phyloP scores from a whole-genome alignment of 2,329 filamentous ascomycete species.

The Monilinia polystroma region DNA sequence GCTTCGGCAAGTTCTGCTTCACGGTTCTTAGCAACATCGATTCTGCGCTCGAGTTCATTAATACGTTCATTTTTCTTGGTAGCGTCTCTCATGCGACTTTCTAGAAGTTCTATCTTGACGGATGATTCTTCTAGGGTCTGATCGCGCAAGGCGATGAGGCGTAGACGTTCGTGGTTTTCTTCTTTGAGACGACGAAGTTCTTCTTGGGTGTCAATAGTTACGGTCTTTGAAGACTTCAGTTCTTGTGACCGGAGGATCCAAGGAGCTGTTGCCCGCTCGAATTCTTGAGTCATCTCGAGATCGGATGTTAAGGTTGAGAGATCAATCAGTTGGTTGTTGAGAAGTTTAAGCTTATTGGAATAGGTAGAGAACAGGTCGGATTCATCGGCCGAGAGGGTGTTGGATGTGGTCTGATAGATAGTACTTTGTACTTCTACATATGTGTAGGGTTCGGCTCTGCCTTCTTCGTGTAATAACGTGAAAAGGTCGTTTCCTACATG shows the following conservation, averaged over 20 bases:
- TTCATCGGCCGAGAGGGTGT: constrained; percentile 56
- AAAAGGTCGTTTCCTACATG: constrained; percentile 65
- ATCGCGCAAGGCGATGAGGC: constrained; percentile 69
- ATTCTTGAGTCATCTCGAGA: constrained; percentile 71
- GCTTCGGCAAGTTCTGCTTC: constrained; percentile 58
- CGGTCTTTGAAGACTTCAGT: constrained; percentile 76
- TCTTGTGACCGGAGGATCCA: constrained; percentile 83
- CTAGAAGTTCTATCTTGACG: constrained; percentile 92
- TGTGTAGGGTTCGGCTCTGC: constrained; percentile 64
- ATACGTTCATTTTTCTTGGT: constrained; percentile 73
- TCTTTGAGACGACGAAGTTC: constrained; percentile 79
- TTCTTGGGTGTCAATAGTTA: constrained; percentile 79
- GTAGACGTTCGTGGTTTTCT: constrained; percentile 74
- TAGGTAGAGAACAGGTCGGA: constrained; percentile 70
- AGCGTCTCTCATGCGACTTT: constrained; percentile 82
- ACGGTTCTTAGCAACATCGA: constrained; percentile 53
- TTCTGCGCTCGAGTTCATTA: constrained; percentile 59
- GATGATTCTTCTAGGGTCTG: constrained; percentile 80
- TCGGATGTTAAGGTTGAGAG: constrained; percentile 69
- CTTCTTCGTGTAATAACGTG: constrained; percentile 67
- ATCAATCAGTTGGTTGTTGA: constrained; percentile 65
- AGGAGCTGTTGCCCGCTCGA: constrained; percentile 72
- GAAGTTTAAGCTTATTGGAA: constrained; percentile 61
- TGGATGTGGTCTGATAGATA: constrained; percentile 57
- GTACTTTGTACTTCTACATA: constrained; percentile 64